Conservation (phyloP, 768 basidiomycete species). For the Termitomyces titanicus region DNA sequence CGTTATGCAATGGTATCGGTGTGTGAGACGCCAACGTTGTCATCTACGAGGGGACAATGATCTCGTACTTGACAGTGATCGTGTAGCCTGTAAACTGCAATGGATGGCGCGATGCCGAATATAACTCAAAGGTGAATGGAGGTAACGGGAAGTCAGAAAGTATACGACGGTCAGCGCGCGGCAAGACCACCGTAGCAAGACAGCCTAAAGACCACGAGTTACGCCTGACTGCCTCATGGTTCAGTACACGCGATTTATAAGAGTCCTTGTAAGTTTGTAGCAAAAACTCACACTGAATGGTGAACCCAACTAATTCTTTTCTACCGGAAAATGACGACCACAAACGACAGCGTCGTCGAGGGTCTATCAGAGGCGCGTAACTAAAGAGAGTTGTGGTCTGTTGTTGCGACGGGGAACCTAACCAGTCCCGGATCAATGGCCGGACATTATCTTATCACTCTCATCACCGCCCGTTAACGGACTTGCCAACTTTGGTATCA, state of each 20-base stretch:
- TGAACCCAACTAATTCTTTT: slow-evolving; percentile 6
- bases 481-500: slow-evolving; percentile 4
- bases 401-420: slow-evolving; percentile 13
- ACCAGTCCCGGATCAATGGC: slow-evolving; percentile 17
- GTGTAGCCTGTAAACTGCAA: slow-evolving; percentile 5
- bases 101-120: slow-evolving; percentile 12
- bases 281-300: slow-evolving; percentile 22
- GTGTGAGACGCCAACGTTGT: slow-evolving; percentile 27
- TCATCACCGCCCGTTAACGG: slow-evolving; percentile 18
- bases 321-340: slow-evolving; percentile 11
- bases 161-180: slow-evolving; percentile 21
- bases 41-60: slow-evolving; percentile 27
- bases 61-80: slow-evolving; percentile 8
- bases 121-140: slow-evolving; percentile 6
- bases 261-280: slow-evolving; percentile 11
- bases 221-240: slow-evolving; percentile 56
- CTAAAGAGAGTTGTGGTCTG: slow-evolving; percentile 14
- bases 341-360: slow-evolving; percentile 8
- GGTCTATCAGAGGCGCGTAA: slow-evolving; percentile 15
- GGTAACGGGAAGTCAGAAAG: slow-evolving; percentile 11
- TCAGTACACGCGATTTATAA: slow-evolving; percentile 45
- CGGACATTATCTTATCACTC: slow-evolving; percentile 17
- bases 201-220: slow-evolving; percentile 28
- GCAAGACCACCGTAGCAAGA: slow-evolving; percentile 19
- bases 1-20: slow-evolving; percentile 15